Evolutionary conservation across 1,284 basidiomycete species (phyloP).

Genomic region (Trichosporon sp.): DNA sequence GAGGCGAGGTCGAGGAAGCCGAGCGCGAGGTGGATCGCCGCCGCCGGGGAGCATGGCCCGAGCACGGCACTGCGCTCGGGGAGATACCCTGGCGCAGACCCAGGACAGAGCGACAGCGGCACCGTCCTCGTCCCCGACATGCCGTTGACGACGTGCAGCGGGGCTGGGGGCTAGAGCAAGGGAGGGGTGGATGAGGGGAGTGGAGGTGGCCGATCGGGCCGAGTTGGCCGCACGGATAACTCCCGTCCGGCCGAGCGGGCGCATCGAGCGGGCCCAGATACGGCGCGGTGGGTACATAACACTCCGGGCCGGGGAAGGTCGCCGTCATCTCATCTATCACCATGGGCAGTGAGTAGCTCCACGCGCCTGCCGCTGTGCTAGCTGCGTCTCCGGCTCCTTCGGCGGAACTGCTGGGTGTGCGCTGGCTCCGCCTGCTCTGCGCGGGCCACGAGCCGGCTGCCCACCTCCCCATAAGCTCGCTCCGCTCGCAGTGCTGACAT

Average conservation of each 20-base stretch:
- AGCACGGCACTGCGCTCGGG: background rate
- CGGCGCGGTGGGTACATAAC: background rate
- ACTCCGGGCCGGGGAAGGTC: background rate
- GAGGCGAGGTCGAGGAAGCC: background rate
- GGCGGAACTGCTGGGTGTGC: too few species aligned
- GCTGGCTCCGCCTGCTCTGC: background rate
- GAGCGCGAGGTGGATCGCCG: background rate
- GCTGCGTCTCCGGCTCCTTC: too few species aligned
- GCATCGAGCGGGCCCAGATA: too few species aligned
- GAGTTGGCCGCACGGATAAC: background rate
- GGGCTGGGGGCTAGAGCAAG: background rate
- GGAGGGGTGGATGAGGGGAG: background rate
- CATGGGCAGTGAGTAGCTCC: slow-evolving; percentile 21
- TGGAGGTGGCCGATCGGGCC: background rate
- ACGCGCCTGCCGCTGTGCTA: too few species aligned
- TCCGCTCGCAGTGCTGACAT: background rate
- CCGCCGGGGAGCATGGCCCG: background rate
- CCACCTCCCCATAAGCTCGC: background rate
- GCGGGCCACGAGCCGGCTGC: background rate
- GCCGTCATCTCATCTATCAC: background rate
- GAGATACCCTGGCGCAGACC: background rate
- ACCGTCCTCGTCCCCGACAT: background rate
- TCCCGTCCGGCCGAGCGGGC: background rate
- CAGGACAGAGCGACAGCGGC: background rate
- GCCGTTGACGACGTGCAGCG: background rate